phyloP scores from a whole-genome alignment of 2,329 filamentous ascomycete species.

The Fusarium nurragi region DNA sequence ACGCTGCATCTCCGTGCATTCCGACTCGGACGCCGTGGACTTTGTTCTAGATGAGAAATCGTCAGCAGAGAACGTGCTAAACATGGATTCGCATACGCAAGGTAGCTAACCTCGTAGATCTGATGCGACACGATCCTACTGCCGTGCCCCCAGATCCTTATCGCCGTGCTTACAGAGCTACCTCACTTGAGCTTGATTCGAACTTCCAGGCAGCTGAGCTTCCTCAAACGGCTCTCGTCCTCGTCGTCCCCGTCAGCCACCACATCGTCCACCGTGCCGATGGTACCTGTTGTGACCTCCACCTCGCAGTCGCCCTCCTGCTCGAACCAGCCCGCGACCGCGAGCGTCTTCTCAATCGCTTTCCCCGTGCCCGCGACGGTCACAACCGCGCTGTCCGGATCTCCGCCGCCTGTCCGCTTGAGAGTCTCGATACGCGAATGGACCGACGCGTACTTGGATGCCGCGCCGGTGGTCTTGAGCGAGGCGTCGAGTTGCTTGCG shows the following conservation, averaged over 20 bases:
- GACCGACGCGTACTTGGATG: slow-evolving; percentile 59
- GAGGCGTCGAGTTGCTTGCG: slow-evolving; percentile 69
- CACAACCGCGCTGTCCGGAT: slow-evolving; percentile 54
- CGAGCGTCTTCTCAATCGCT: slow-evolving; percentile 71
- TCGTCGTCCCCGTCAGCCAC: slow-evolving; percentile 53
- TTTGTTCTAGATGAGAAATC: background rate
- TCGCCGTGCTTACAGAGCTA: background rate
- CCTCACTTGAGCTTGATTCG: slow-evolving; percentile 57
- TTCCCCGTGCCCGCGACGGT: slow-evolving; percentile 71
- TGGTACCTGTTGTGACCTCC: slow-evolving; percentile 67
- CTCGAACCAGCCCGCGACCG: slow-evolving; percentile 72
- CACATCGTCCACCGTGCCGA: slow-evolving; percentile 75
- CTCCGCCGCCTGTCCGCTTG: slow-evolving; percentile 45
- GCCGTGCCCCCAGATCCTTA: slow-evolving; percentile 10
- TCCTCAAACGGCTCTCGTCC: slow-evolving; percentile 55
- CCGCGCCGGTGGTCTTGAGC: slow-evolving; percentile 54
- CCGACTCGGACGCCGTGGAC: slow-evolving; percentile 25
- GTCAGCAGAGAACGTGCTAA: slow-evolving; percentile 18
- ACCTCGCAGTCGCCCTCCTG: slow-evolving; percentile 68
- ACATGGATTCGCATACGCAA: slow-evolving; percentile 13
- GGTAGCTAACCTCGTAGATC: slow-evolving; percentile 17
- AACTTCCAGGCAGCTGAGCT: slow-evolving; percentile 62
- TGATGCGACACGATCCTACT: slow-evolving; percentile 5
- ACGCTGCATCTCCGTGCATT: slow-evolving; percentile 20
- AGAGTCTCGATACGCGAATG: slow-evolving; percentile 58